phyloP scores from a whole-genome alignment of 257 asterid species.

The Osmanthus fragrans region DNA sequence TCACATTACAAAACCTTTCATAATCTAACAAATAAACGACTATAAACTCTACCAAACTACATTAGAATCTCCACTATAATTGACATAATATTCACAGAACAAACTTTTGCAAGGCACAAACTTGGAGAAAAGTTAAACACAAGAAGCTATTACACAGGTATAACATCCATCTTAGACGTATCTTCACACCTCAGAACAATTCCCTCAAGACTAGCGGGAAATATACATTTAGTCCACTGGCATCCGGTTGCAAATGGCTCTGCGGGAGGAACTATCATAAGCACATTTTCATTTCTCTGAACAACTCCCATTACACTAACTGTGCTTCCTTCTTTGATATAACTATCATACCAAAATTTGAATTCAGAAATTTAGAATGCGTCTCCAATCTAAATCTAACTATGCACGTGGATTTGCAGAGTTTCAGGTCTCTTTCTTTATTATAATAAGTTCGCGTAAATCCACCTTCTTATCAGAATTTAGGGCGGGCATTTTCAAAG shows the following conservation, averaged over 20 bases:
- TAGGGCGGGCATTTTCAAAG: too few species aligned
- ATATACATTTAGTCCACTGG: conserved; percentile 75
- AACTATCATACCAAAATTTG: conserved; percentile 38
- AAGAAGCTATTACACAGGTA: conserved; percentile 51
- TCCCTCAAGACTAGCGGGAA: conserved; percentile 81
- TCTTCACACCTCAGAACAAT: conserved; percentile 78
- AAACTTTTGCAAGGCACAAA: conserved; percentile 29
- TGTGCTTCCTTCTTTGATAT: conserved; percentile 87
- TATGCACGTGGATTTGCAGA: too few species aligned
- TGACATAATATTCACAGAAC: conserved; percentile 29
- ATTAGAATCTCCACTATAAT: conserved; percentile 15
- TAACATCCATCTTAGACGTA: conserved; percentile 69
- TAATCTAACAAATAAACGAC: conserved; percentile 6
- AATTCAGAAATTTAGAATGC: too few species aligned
- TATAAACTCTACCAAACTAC: conserved; percentile 23
- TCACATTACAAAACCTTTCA: conserved; percentile 25
- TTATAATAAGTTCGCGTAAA: too few species aligned
- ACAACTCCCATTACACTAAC: conserved; percentile 92
- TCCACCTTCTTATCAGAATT: too few species aligned
- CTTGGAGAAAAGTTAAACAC: conserved; percentile 4
- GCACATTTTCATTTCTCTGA: conserved; percentile 76
- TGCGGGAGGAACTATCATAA: conserved; percentile 83
- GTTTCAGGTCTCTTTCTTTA: too few species aligned
- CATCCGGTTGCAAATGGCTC: conserved; percentile 79
- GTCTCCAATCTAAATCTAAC: too few species aligned